A percentile compares a stretch with the other conserved stretches of the same genome.
phyloP scores from a whole-genome alignment of 1,284 basidiomycete species.

The Agroathelia rolfsii region DNA sequence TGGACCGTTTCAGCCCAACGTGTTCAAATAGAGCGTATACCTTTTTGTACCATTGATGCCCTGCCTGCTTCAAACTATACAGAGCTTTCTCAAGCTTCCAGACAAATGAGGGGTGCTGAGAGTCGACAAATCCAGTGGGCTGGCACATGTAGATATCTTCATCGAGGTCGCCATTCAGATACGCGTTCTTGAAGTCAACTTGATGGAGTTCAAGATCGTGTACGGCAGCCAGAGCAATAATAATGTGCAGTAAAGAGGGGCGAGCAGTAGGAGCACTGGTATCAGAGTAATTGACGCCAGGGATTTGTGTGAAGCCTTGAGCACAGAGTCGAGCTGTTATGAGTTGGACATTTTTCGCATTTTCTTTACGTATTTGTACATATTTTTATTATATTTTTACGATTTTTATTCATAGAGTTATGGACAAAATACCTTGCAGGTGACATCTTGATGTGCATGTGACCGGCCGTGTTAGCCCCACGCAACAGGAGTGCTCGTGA shows the following conservation, averaged over 20 bases:
- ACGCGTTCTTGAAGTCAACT: conserved; percentile 23
- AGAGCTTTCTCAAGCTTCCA: conserved; percentile 16
- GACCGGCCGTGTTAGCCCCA: too few species aligned
- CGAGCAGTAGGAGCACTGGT: conserved; percentile 26
- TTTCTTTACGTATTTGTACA: too few species aligned
- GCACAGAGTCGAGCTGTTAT: conserved; percentile 21
- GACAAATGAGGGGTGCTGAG: conserved; percentile 6
- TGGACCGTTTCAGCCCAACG: conserved; percentile 11
- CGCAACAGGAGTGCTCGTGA: too few species aligned
- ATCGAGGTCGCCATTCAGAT: conserved; percentile 12
- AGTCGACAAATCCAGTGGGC: conserved; percentile 11
- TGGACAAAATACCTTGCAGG: too few species aligned
- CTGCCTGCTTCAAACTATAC: conserved; percentile 23
- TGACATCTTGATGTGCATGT: too few species aligned
- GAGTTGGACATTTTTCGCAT: too few species aligned
- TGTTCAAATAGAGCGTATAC: conserved; percentile 10
- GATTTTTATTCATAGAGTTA: too few species aligned
- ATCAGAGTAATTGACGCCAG: conserved; percentile 21
- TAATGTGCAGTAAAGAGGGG: conserved; percentile 18
- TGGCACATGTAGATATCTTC: conserved; percentile 17
- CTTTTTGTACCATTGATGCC: conserved; percentile 18
- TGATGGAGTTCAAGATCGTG: conserved; percentile 16
- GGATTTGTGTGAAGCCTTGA: conserved; percentile 20
- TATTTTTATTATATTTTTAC: too few species aligned
- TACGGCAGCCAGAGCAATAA: conserved; percentile 19